Evolutionary conservation across 257 asterid species (phyloP).

Genomic region (Capsicum rhomboideum): DNA sequence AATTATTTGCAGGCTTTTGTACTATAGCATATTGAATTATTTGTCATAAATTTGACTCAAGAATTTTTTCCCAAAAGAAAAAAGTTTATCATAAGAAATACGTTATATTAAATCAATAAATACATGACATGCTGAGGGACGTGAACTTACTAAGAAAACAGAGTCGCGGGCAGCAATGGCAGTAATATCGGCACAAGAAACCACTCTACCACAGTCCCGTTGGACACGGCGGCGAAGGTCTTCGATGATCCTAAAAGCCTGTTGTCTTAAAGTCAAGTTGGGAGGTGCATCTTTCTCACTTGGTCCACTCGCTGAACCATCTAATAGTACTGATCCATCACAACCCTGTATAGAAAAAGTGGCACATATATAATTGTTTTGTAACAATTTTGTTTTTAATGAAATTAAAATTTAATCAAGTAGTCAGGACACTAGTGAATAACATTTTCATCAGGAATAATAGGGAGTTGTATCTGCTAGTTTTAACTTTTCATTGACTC

Average conservation of each 20-base stretch:
- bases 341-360: conserved; percentile 8
- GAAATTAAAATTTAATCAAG: too few species aligned
- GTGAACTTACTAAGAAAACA: conserved; percentile 4
- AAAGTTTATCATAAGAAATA: background rate
- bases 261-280: conserved; percentile 8
- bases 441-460: background rate
- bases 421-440: background rate
- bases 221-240: conserved; percentile 10
- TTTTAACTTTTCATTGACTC: too few species aligned
- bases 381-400: background rate
- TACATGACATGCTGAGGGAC: background rate
- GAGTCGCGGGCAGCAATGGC: conserved; percentile 22
- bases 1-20: background rate
- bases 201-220: conserved; percentile 11
- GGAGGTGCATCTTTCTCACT: conserved; percentile 25
- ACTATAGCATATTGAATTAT: background rate
- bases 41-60: background rate
- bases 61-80: background rate
- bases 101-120: background rate
- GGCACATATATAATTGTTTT: background rate
- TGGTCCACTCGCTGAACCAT: conserved; percentile 24
- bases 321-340: conserved; percentile 17
- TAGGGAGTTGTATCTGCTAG: too few species aligned
- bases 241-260: conserved; percentile 10
- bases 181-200: conserved; percentile 19